Conservation (phyloP, 1,284 basidiomycete species). For the Cryptococcus sp. region DNA sequence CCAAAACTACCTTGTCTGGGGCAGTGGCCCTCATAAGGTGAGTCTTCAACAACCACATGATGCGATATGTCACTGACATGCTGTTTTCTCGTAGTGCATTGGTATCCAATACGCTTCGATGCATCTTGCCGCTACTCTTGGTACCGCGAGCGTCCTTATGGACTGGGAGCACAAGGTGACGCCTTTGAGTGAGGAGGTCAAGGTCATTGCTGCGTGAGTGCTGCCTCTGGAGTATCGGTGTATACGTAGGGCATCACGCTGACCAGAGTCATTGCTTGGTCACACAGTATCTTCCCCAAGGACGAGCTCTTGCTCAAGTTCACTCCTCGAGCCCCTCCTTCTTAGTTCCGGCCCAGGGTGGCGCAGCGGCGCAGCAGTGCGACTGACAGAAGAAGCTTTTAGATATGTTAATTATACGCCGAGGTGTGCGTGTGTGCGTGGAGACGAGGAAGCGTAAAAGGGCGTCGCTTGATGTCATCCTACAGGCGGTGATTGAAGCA, state of each 20-base stretch:
- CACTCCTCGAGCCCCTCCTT: constrained; percentile 42
- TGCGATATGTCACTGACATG: not conserved
- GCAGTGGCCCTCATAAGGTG: constrained; percentile 81
- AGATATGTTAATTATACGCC: not conserved
- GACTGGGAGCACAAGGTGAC: constrained; percentile 89
- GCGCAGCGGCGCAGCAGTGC: not conserved
- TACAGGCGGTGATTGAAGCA: too few relatives aligned
- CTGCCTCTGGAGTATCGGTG: not conserved
- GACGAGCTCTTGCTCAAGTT: constrained; percentile 86
- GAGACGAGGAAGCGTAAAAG: not conserved
- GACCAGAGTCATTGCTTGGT: too few relatives aligned
- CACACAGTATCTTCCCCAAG: constrained; percentile 75
- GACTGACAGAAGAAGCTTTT: not conserved
- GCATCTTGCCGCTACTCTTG: constrained; percentile 86
- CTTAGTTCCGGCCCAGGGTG: constrained; percentile 17
- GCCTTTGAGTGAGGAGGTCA: constrained; percentile 74
- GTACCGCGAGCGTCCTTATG: constrained; percentile 77
- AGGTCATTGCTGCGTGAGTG: constrained; percentile 80
- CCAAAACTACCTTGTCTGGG: constrained; percentile 95
- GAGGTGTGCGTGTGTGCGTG: not conserved
- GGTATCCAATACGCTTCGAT: constrained; percentile 89
- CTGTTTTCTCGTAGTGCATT: constrained; percentile 64
- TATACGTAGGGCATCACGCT: too few relatives aligned
- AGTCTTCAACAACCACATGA: not conserved
- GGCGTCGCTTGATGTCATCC: too few relatives aligned